These are phyloP conservation scores for Solanum paucissectum DNA, from an alignment of 257 asterid genomes.

Conservation along the genomic window DNA sequence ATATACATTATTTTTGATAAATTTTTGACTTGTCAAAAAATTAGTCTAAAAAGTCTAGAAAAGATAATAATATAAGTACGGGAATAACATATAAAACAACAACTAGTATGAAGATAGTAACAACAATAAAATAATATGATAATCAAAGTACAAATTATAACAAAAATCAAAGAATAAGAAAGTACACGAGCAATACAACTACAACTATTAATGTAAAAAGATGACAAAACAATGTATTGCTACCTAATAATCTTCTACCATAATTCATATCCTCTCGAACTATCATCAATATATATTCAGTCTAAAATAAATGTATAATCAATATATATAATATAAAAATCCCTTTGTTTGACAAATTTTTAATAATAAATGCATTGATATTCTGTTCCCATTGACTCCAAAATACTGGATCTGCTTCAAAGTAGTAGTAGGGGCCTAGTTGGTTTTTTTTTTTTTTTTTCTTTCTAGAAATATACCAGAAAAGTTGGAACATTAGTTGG, in stretches of 20 bases:
- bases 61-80: too few species aligned
- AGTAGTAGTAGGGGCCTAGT: neutral
- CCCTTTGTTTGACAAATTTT: neutral
- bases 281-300: neutral
- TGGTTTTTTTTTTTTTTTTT: neutral
- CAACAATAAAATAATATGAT: too few species aligned
- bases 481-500: neutral
- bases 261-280: neutral
- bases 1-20: too few species aligned
- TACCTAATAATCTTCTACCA: neutral
- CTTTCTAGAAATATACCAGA: neutral
- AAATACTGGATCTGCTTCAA: neutral
- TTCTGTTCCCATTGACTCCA: neutral
- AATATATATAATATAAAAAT: neutral
- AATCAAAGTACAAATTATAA: too few species aligned
- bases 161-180: too few species aligned
- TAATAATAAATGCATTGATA: neutral
- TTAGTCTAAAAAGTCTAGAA: too few species aligned
- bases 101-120: too few species aligned
- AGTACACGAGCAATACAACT: too few species aligned
- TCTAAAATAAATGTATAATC: neutral
- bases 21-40: fast-evolving
- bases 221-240: too few species aligned
- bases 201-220: too few species aligned
- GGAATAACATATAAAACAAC: too few species aligned